A percentile compares a stretch with the other conserved stretches of the same genome.
These are phyloP conservation scores for Nidula microcarpa DNA, from an alignment of 768 basidiomycete genomes.

Conservation along the genomic window DNA sequence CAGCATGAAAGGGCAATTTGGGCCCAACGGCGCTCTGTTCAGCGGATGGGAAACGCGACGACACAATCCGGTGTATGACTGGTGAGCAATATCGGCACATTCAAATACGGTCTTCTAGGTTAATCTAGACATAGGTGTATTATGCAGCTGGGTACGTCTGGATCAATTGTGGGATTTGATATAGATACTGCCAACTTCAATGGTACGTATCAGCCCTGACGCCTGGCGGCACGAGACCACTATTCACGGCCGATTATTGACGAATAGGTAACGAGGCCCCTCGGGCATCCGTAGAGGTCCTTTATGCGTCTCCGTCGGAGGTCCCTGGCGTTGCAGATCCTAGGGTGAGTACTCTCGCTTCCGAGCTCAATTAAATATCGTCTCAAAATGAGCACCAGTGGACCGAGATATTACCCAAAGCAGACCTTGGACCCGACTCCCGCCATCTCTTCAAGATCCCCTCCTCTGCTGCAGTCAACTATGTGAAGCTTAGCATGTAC, in stretches of 20 bases:
- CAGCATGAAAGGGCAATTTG: constrained; percentile 94
- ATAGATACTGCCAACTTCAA: constrained; percentile 95
- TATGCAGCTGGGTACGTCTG: constrained; percentile 79
- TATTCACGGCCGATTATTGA: not conserved
- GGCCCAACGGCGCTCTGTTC: constrained; percentile 90
- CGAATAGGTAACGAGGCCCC: constrained; percentile 81
- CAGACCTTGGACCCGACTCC: constrained; percentile 77
- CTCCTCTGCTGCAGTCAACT: constrained; percentile 51
- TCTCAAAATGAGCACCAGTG: constrained; percentile 51
- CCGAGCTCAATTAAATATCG: constrained; percentile 6
- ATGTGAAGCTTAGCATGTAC: constrained; percentile 91
- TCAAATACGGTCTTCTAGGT: not conserved
- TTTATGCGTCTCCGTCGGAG: constrained; percentile 39
- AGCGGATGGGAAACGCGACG: constrained; percentile 93
- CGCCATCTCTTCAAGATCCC: constrained; percentile 83
- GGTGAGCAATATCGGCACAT: constrained; percentile 39
- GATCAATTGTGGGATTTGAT: constrained; percentile 78
- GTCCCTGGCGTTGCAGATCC: constrained; percentile 45
- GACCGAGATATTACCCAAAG: constrained; percentile 74
- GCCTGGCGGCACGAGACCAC: not conserved
- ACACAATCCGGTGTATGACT: constrained; percentile 87
- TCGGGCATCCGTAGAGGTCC: constrained; percentile 67
- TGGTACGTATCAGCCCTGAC: constrained; percentile 44
- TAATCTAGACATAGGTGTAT: constrained; percentile 63
- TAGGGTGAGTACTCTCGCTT: constrained; percentile 36